Base-by-base conservation (phyloP, 1,284 basidiomycete species). In the Cutaneotrichosporon cutaneum region DNA sequence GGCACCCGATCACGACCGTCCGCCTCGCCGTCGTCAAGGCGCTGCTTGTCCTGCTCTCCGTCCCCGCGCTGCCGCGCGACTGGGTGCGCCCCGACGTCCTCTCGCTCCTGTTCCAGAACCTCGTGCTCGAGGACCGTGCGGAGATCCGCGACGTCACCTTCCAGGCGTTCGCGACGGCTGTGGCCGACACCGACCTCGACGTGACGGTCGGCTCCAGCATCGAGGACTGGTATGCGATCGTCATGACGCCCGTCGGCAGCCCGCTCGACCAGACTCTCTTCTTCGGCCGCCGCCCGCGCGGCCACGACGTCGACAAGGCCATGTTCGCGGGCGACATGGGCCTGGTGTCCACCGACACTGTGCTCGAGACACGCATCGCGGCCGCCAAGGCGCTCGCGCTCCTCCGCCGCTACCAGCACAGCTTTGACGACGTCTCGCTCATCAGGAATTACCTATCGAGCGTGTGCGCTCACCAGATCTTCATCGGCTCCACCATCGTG, bases 251-350 rank as follows among this genome's bases (percentile, higher is more conserved):
- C 0, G 83, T 97, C 32, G 94, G 95, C 30, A 82, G 87, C 27
- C 83, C 90, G 0, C 85, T 99, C 67, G 88, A 96, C 70, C 77
- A 86, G 0, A 75, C 84, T 0, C 82, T 84, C 13, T 94, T 99
- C 75, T 90, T 88, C 76, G 64, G 61, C 32, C 70, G 68, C 32
- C 61, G 54, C 3, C 68, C 61, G n/a, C 69, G 69, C 72, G 84
- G 87, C 35, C 90, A 99, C 76, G 95, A 97, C 70, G 90, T 99
- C 30, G 96, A 99, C 82, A 98, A 94, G 82, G 90, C 90, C 62
- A 94, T 99, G 86, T 83, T 98, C 53, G 84, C 87, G 0, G 94
- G 98, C 73, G 96, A 99, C 75, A 81, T 95, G 58, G 87, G 90
- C 0, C 83, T 99, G 22, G 84, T 99, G 27, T 84, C 89, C 8